These are phyloP conservation scores for Adiantum capillusveneris DNA, from an alignment of 75 land plant species.

Conservation along the genomic window DNA sequence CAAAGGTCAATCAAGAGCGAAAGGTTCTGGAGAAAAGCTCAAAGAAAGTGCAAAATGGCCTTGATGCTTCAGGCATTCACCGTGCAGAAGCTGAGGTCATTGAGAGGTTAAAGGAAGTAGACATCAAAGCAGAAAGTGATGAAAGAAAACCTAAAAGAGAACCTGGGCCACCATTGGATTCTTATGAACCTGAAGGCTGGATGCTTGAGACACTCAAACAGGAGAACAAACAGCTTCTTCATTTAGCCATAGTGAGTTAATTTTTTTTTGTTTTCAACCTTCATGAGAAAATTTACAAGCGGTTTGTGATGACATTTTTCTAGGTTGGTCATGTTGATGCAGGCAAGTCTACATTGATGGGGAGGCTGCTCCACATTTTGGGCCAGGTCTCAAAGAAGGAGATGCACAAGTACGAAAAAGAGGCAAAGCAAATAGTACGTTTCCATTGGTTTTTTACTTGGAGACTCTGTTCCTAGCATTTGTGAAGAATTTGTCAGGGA, in stretches of 20 bases:
- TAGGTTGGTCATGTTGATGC: slow-evolving; percentile 99
- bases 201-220: slow-evolving; percentile 38
- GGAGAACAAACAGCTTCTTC: slow-evolving; percentile 43
- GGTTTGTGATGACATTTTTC: background rate
- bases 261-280: background rate
- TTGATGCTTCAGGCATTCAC: no score
- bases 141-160: slow-evolving; percentile 10
- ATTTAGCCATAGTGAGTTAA: slow-evolving; percentile 86
- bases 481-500: background rate
- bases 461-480: background rate
- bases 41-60: no score
- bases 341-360: slow-evolving; percentile 95
- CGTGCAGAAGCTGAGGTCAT: no score
- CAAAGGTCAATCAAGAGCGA: no score
- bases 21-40: no score
- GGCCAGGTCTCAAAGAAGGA: slow-evolving; percentile 80
- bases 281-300: background rate
- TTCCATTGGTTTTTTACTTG: background rate
- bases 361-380: slow-evolving; percentile 63
- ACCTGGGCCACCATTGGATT: slow-evolving; percentile 11
- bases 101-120: no score
- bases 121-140: no score
- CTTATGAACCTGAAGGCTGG: slow-evolving; percentile 87
- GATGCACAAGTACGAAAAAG: slow-evolving; percentile 90
- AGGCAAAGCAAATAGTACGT: slow-evolving; percentile 70